phyloP scores from a whole-genome alignment of 225 moss, liverwort and hornwort species.

The Sphagnum tenellum region DNA sequence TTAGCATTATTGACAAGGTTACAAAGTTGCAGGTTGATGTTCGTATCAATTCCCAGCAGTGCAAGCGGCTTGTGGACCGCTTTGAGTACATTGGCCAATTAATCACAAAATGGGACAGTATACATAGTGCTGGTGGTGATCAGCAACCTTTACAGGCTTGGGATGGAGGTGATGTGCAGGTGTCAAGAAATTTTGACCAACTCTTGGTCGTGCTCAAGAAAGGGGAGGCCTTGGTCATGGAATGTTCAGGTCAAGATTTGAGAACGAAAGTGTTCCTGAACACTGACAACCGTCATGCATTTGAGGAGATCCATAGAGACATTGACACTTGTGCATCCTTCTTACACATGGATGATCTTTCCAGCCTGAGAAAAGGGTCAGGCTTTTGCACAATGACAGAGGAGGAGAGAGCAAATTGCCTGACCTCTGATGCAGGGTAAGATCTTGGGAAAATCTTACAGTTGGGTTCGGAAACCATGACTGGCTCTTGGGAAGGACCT shows the following conservation, averaged over 20 bases:
- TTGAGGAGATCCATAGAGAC: conserved; percentile 21
- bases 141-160: too few relatives aligned
- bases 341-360: conserved; percentile 5
- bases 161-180: neutral
- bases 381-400: conserved; percentile 4
- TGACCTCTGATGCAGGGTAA: conserved; percentile 8
- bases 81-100: conserved; percentile 2
- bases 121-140: neutral
- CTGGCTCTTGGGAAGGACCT: too few relatives aligned
- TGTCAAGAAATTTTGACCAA: conserved; percentile 4
- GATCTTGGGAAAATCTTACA: conserved; percentile 5
- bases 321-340: conserved; percentile 9
- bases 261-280: conserved; percentile 8
- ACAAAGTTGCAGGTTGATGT: too few relatives aligned
- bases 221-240: conserved; percentile 12
- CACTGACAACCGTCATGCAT: conserved; percentile 17
- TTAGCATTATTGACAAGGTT: too few relatives aligned
- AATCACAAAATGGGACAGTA: neutral
- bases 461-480: too few relatives aligned
- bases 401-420: neutral
- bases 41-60: conserved; percentile 3
- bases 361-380: too few relatives aligned
- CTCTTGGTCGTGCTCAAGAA: conserved; percentile 16
- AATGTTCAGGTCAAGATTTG: neutral
- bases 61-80: conserved; percentile 7